phyloP scores from a whole-genome alignment of 1,139 yeast genomes.

The Diutina neorugosa region DNA sequence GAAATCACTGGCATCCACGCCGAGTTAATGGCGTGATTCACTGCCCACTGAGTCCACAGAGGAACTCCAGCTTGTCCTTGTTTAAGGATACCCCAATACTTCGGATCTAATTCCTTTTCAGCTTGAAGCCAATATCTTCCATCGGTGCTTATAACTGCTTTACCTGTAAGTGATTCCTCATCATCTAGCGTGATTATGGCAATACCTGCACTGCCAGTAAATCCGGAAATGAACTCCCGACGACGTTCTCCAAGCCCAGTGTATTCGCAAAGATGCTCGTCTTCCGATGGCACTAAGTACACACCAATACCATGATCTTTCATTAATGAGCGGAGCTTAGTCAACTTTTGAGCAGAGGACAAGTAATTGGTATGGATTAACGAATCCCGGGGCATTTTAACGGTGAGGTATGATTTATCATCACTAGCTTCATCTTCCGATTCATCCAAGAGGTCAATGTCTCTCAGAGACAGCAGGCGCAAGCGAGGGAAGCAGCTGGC shows the following conservation, averaged over 20 bases:
- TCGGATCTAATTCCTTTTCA: conserved; percentile 24
- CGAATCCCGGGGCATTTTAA: background rate
- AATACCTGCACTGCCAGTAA: conserved; percentile 48
- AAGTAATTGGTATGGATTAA: background rate
- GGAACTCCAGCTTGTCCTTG: conserved; percentile 26
- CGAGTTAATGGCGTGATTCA: conserved; percentile 21
- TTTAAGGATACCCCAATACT: conserved; percentile 25
- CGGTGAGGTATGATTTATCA: background rate
- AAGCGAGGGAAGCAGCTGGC: background rate
- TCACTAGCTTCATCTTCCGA: background rate
- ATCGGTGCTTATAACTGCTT: conserved; percentile 41
- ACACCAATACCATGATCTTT: conserved; percentile 29
- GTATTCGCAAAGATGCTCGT: conserved; percentile 46
- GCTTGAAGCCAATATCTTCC: conserved; percentile 45
- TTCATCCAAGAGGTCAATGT: background rate
- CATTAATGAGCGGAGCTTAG: conserved; percentile 29
- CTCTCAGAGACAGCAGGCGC: background rate
- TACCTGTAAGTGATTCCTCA: conserved; percentile 19
- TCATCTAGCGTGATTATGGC: conserved; percentile 36
- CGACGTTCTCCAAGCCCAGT: conserved; percentile 40
- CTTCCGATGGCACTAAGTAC: conserved; percentile 47
- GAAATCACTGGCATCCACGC: conserved; percentile 26
- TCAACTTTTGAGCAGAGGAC: background rate
- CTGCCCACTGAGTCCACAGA: conserved; percentile 26
- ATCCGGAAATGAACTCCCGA: conserved; percentile 38